phyloP scores from a whole-genome alignment of 2,329 filamentous ascomycete genomes.

The Aspergillus sp. region DNA sequence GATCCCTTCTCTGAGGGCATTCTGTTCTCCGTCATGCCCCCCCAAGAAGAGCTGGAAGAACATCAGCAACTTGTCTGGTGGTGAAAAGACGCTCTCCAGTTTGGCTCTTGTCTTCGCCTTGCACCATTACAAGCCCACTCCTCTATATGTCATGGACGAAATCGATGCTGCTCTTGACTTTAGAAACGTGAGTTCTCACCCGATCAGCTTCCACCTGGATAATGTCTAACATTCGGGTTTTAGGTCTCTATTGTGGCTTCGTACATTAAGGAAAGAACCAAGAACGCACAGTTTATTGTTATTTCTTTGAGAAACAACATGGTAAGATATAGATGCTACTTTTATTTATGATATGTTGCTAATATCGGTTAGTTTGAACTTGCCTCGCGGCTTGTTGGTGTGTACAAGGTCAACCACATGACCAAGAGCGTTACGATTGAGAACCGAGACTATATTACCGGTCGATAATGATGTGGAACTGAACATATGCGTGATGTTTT shows the following conservation, averaged over 20 bases:
- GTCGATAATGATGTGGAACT: constrained; percentile 21
- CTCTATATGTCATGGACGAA: constrained; percentile 98
- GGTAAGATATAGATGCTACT: constrained; percentile 36
- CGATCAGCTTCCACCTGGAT: neutral
- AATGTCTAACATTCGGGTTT: constrained; percentile 5
- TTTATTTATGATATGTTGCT: constrained; percentile 2
- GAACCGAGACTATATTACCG: constrained; percentile 68
- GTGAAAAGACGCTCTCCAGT: constrained; percentile 93
- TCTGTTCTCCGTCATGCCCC: constrained; percentile 92
- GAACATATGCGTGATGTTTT: neutral
- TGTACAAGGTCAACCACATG: constrained; percentile 99
- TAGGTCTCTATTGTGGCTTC: constrained; percentile 95
- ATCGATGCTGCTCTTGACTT: constrained; percentile 98
- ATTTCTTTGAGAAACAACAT: constrained; percentile 98
- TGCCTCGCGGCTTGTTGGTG: constrained; percentile 87
- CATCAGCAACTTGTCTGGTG: constrained; percentile 90
- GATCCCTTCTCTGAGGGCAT: constrained; percentile 98
- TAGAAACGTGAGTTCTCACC: constrained; percentile 69
- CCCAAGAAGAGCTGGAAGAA: constrained; percentile 99
- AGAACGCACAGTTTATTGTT: constrained; percentile 98
- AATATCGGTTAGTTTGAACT: constrained; percentile 67
- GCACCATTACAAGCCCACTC: constrained; percentile 97
- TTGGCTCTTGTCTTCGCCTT: constrained; percentile 95
- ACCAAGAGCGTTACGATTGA: constrained; percentile 89
- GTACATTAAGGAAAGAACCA: constrained; percentile 98